These are phyloP conservation scores for Macroventuria anomochaeta DNA, from an alignment of 2,329 filamentous ascomycete species.

Conservation along the genomic window DNA sequence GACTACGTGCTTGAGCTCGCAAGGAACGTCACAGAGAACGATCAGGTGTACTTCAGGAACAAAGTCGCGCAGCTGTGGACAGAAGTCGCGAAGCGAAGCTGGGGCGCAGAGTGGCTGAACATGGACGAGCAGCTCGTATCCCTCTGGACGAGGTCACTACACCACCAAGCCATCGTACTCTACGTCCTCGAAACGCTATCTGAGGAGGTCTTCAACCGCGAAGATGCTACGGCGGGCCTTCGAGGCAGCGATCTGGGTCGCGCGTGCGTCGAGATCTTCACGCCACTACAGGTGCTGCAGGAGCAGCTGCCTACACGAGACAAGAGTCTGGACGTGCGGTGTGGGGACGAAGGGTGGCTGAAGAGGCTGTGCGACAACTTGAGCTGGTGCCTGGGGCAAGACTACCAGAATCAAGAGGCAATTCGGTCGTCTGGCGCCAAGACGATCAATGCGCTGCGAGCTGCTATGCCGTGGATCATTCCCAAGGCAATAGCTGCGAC, in stretches of 20 bases:
- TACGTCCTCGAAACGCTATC: slow-evolving; percentile 89
- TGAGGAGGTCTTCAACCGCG: slow-evolving; percentile 90
- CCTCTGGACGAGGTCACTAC: slow-evolving; percentile 71
- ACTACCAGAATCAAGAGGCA: slow-evolving; percentile 69
- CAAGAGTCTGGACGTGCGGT: slow-evolving; percentile 71
- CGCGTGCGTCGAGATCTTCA: slow-evolving; percentile 92
- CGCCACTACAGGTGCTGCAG: slow-evolving; percentile 74
- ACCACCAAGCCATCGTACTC: slow-evolving; percentile 85
- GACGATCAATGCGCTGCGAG: slow-evolving; percentile 76
- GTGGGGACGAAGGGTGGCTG: slow-evolving; percentile 86
- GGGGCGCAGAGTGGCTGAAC: slow-evolving; percentile 91
- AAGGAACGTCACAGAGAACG: slow-evolving; percentile 70
- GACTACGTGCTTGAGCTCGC: slow-evolving; percentile 82
- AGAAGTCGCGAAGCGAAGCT: slow-evolving; percentile 89
- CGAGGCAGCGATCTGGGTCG: slow-evolving; percentile 85
- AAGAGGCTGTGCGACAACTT: slow-evolving; percentile 77
- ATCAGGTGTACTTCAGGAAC: slow-evolving; percentile 85
- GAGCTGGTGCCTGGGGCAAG: slow-evolving; percentile 71
- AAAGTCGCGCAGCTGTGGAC: slow-evolving; percentile 96
- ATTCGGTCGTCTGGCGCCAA: slow-evolving; percentile 76
- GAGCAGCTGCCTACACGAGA: slow-evolving; percentile 79
- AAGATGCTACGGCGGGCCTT: slow-evolving; percentile 84
- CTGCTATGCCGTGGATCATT: slow-evolving; percentile 85
- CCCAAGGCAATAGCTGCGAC: slow-evolving; percentile 76
- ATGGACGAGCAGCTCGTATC: slow-evolving; percentile 86